Conservation (phyloP, 306 rosid genomes). For the Sicyos baderoa region DNA sequence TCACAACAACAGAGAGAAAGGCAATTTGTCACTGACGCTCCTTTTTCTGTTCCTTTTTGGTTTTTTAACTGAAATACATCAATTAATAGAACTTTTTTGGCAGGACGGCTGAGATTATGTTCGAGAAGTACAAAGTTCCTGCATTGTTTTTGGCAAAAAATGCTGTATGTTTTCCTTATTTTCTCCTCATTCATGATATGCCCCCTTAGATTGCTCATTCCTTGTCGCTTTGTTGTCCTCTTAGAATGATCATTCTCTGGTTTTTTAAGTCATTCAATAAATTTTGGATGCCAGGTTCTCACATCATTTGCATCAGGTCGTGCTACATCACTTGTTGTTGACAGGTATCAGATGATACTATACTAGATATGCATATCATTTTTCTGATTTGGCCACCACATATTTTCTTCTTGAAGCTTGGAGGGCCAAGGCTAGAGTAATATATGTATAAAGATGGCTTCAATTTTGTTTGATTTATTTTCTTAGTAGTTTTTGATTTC, state of each 20-base stretch:
- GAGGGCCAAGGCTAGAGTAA: not conserved
- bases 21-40: conserved; percentile 29
- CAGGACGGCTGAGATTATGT: conserved; percentile 95
- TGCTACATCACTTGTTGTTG: conserved; percentile 94
- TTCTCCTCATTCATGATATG: conserved; percentile 15
- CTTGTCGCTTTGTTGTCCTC: not conserved
- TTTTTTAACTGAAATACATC: conserved; percentile 1
- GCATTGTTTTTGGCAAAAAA: conserved; percentile 94
- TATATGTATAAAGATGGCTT: not conserved
- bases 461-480: not conserved
- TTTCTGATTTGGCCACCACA: not conserved
- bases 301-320: conserved; percentile 99
- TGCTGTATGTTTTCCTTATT: conserved; percentile 52
- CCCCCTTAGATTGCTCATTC: not conserved
- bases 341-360: conserved; percentile 45
- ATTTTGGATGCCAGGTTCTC: conserved; percentile 51
- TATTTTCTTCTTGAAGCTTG: not conserved
- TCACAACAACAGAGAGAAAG: conserved; percentile 89
- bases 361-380: not conserved
- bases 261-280: conserved; percentile 3
- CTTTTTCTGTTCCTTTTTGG: not conserved
- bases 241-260: not conserved
- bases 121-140: conserved; percentile 95
- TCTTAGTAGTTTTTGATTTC: not conserved
- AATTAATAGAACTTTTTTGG: conserved; percentile 17